Percentiles rank a stretch among this genome's conserved stretches.
Conservation (phyloP, 192 early-diverging fungal species). For the Podila horticola region DNA sequence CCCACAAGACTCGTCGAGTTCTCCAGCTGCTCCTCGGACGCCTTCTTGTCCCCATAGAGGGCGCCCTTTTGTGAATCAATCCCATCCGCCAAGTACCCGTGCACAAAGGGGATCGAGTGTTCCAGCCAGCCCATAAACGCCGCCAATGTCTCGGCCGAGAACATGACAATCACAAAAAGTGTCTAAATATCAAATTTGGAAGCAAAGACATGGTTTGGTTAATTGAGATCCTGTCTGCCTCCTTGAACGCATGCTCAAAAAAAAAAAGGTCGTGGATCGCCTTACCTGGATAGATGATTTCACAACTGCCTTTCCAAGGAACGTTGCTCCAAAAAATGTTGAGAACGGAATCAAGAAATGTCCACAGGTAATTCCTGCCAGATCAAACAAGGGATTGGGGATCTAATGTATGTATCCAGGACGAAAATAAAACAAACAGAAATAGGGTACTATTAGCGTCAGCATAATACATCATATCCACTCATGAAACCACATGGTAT, state of each 20-base stretch:
- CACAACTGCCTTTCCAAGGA: constrained; percentile 91
- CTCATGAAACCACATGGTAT: not conserved
- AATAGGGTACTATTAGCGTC: not conserved
- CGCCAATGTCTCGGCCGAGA: constrained; percentile 82
- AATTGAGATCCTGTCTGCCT: too few relatives aligned
- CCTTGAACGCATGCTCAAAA: not conserved
- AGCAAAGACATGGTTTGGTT: too few relatives aligned
- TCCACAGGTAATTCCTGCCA: constrained; percentile 96
- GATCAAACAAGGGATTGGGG: constrained; percentile 97
- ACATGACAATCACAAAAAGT: constrained; percentile 82
- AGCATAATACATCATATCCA: constrained; percentile 7
- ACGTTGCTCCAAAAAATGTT: constrained; percentile 96
- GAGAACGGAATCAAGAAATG: constrained; percentile 90
- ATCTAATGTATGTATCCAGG: constrained; percentile 57
- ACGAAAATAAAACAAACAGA: not conserved
- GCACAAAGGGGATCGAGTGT: constrained; percentile 63
- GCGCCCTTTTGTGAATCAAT: constrained; percentile 43
- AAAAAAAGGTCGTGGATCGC: not conserved
- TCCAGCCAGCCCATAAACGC: constrained; percentile 66
- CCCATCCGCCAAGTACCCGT: constrained; percentile 53
- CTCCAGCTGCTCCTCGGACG: constrained; percentile 32
- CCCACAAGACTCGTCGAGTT: constrained; percentile 66
- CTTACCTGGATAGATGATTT: constrained; percentile 86
- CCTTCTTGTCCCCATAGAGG: constrained; percentile 4
- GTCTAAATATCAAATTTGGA: constrained; percentile 54